Evolutionary conservation across 73 alveolate species (phyloP).

Genomic region (Blepharisma japonicum): DNA sequence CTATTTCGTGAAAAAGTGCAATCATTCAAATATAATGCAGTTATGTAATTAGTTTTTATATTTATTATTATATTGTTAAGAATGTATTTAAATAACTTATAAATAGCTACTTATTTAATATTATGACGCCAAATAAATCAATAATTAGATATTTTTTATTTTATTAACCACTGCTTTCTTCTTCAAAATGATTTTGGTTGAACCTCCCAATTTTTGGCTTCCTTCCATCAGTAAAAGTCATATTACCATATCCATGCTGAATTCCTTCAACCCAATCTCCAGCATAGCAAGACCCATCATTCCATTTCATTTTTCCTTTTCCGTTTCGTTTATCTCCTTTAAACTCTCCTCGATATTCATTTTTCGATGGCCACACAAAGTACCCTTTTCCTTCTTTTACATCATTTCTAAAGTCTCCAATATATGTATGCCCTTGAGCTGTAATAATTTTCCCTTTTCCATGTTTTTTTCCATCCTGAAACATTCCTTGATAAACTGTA

Average conservation of each 20-base stretch:
- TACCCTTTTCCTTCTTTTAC: constrained; percentile 39
- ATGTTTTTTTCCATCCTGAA: constrained; percentile 43
- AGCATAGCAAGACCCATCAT: constrained; percentile 42
- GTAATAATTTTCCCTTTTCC: constrained; percentile 46
- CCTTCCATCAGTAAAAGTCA: constrained; percentile 51
- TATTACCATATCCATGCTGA: constrained; percentile 44
- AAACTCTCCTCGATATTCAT: constrained; percentile 40
- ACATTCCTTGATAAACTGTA: constrained; percentile 40
- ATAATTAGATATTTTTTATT: too few species aligned
- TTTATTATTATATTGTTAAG: too few species aligned
- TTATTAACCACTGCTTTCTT: too few species aligned
- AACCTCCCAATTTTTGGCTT: constrained; percentile 25
- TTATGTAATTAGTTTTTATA: too few species aligned
- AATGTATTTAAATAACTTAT: too few species aligned
- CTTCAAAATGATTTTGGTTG: constrained; percentile 7
- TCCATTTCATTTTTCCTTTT: constrained; percentile 43
- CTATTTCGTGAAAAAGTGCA: too few species aligned
- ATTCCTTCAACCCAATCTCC: constrained; percentile 46
- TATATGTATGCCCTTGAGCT: constrained; percentile 31
- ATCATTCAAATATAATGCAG: too few species aligned
- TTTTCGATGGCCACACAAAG: constrained; percentile 36
- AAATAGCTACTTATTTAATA: too few species aligned
- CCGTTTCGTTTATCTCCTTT: constrained; percentile 46
- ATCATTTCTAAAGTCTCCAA: constrained; percentile 44
- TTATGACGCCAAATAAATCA: too few species aligned